phyloP scores from a whole-genome alignment of 1,284 basidiomycete genomes.

The Sporisorium scitamineum region DNA sequence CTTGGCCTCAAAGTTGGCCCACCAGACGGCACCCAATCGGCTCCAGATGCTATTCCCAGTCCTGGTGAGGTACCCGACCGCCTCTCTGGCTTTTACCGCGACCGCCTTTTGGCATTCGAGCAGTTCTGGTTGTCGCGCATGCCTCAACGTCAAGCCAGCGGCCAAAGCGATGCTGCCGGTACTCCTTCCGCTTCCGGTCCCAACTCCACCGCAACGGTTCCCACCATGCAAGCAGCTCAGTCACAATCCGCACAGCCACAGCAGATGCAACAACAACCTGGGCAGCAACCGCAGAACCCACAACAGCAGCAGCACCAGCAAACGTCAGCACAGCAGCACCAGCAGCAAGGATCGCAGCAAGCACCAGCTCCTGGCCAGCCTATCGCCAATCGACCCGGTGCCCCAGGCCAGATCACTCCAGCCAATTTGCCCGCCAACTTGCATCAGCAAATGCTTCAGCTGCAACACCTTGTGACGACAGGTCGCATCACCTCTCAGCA shows the following conservation, averaged over 20 bases:
- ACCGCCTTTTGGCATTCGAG: slow-evolving; percentile 60
- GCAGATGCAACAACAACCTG: slow-evolving; percentile 18
- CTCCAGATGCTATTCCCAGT: slow-evolving; percentile 48
- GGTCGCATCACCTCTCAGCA: slow-evolving; percentile 62
- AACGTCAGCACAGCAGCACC: slow-evolving; percentile 8
- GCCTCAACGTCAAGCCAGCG: slow-evolving; percentile 45
- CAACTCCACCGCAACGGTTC: slow-evolving; percentile 8
- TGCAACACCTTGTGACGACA: slow-evolving; percentile 52
- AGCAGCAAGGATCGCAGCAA: slow-evolving; percentile 2
- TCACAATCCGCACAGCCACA: slow-evolving; percentile 16
- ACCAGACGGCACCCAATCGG: slow-evolving; percentile 38
- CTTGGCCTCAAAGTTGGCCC: slow-evolving; percentile 59
- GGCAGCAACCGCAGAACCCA: slow-evolving; percentile 20
- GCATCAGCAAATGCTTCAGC: slow-evolving; percentile 59
- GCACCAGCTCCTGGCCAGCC: slow-evolving; percentile 8
- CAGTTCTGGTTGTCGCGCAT: slow-evolving; percentile 62
- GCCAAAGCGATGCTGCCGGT: slow-evolving; percentile 32
- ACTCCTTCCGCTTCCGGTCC: slow-evolving; percentile 33
- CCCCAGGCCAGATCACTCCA: slow-evolving; percentile 22
- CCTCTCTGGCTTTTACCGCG: slow-evolving; percentile 58
- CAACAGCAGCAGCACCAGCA: slow-evolving; percentile 28
- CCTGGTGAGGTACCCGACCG: slow-evolving; percentile 61
- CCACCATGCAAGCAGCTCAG: slow-evolving; percentile 12
- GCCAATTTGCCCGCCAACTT: slow-evolving; percentile 44
- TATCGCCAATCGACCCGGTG: slow-evolving; percentile 12